phyloP scores from a whole-genome alignment of 148 eudicot species.

The Tetragonia tetragonoides region DNA sequence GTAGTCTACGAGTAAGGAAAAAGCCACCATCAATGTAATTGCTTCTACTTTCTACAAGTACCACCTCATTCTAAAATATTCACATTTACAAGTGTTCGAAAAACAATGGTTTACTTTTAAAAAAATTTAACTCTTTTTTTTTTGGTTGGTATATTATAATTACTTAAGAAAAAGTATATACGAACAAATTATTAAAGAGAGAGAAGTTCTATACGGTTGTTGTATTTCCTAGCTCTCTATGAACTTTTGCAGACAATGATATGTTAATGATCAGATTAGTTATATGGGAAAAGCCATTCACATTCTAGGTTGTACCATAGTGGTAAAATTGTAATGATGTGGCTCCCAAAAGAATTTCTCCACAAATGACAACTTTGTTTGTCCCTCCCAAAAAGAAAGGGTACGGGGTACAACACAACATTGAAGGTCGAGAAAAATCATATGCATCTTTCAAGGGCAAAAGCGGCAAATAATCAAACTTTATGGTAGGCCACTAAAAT shows the following conservation, averaged over 20 bases:
- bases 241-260: constrained; percentile 30
- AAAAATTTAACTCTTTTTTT: too few species aligned
- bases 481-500: constrained; percentile 17
- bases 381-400: constrained; percentile 17
- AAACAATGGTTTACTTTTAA: too few species aligned
- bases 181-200: background rate
- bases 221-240: background rate
- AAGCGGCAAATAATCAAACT: constrained; percentile 24
- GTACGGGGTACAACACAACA: constrained; percentile 15
- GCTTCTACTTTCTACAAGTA: too few species aligned
- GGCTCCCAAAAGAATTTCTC: constrained; percentile 6
- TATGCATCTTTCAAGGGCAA: constrained; percentile 31
- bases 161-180: background rate
- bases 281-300: constrained; percentile 15
- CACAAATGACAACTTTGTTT: constrained; percentile 23
- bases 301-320: constrained; percentile 18
- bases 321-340: constrained; percentile 26
- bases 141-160: background rate
- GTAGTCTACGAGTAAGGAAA: too few species aligned
- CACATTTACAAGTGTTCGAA: too few species aligned
- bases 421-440: constrained; percentile 30
- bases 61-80: too few species aligned
- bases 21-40: too few species aligned
- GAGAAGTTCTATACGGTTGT: background rate
- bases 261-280: constrained; percentile 33